A percentile compares a stretch with the other conserved stretches of the same genome.
Evolutionary conservation across 352 stramenopile species (phyloP).

Genomic region (Aphanomyces stellatus): DNA sequence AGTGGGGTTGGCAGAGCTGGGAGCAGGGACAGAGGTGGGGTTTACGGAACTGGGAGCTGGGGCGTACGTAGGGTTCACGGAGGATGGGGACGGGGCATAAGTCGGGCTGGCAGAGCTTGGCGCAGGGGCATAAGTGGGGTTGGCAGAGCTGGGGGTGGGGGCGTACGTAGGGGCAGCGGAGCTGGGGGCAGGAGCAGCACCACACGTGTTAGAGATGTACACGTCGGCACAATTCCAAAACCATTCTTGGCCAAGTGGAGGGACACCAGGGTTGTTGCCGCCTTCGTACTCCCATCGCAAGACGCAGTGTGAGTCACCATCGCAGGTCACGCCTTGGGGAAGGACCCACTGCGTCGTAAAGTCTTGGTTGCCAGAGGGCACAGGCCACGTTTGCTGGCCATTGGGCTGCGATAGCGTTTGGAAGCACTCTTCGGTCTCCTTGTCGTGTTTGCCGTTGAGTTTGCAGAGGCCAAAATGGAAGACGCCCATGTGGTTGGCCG

Average conservation of each 20-base stretch:
- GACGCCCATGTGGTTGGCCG: conserved; percentile 40
- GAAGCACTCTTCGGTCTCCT: conserved; percentile 16
- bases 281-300: conserved; percentile 23
- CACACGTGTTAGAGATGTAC: conserved; percentile 17
- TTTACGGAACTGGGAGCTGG: too few relatives aligned
- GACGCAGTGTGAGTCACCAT: conserved; percentile 23
- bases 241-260: conserved; percentile 19
- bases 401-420: conserved; percentile 28
- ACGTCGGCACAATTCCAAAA: conserved; percentile 29
- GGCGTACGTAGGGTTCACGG: too few relatives aligned
- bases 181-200: neutral
- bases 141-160: too few relatives aligned
- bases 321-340: conserved; percentile 18
- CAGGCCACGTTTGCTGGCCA: conserved; percentile 20
- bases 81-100: neutral
- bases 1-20: too few relatives aligned
- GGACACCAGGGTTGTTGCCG: conserved; percentile 19
- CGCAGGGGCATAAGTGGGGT: neutral
- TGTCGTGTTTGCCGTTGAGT: conserved; percentile 11
- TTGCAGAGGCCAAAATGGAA: conserved; percentile 44
- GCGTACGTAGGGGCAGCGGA: neutral
- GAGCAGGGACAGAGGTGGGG: too few relatives aligned
- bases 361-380: conserved; percentile 6
- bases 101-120: neutral
- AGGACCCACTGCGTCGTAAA: conserved; percentile 21